phyloP scores from a whole-genome alignment of 208 protist species.

The Hexamita inflata region DNA sequence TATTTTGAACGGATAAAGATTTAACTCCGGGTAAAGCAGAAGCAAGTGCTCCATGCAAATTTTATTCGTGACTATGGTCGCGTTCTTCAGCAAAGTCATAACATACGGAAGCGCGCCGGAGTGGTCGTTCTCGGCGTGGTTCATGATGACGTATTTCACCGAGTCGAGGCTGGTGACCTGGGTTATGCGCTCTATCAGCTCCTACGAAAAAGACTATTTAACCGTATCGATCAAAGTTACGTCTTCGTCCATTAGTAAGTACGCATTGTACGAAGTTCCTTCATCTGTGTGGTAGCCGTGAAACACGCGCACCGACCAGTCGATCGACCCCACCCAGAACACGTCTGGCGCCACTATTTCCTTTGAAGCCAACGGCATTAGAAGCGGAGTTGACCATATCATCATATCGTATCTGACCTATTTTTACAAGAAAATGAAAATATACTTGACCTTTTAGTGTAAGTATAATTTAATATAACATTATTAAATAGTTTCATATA shows the following conservation, averaged over 20 bases:
- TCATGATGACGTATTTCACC: not conserved
- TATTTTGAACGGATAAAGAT: not conserved
- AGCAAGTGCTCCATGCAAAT: not conserved
- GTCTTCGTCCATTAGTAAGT: not conserved
- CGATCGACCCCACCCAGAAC: not conserved
- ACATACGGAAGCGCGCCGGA: not conserved
- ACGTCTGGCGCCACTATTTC: no score
- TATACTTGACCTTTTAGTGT: no score
- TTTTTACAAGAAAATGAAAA: no score
- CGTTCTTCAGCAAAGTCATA: not conserved
- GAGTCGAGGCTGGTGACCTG: not conserved
- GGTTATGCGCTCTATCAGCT: not conserved
- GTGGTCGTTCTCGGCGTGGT: not conserved
- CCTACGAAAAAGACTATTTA: not conserved
- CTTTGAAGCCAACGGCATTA: no score
- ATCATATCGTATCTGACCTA: no score
- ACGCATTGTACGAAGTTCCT: not conserved
- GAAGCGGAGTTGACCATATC: no score
- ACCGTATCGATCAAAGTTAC: not conserved
- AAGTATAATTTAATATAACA: no score
- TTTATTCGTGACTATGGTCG: not conserved
- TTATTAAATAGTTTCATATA: no score
- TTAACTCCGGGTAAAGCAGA: not conserved
- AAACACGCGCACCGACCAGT: not conserved
- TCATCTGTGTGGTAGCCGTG: not conserved